phyloP scores from a whole-genome alignment of 371 early-diverging fungal genomes.

The Mucor racemosus region DNA sequence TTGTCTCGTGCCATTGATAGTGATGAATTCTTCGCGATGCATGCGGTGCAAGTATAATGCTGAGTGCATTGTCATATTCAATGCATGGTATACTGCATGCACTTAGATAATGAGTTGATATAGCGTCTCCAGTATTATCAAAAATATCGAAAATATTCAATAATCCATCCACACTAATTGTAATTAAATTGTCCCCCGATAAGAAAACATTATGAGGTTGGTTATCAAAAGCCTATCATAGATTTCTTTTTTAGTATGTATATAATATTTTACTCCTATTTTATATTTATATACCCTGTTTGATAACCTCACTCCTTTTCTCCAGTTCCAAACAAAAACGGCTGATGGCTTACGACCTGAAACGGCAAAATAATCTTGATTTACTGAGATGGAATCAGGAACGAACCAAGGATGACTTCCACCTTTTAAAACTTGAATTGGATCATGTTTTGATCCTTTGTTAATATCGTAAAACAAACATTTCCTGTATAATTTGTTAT shows the following conservation, averaged over 20 bases:
- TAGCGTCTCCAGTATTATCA: conserved; percentile 21
- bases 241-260: neutral
- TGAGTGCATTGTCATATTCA: conserved; percentile 42
- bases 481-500: conserved; percentile 29
- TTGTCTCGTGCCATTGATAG: conserved; percentile 34
- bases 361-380: conserved; percentile 49
- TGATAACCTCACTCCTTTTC: conserved; percentile 48
- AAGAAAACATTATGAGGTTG: conserved; percentile 51
- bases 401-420: conserved; percentile 50
- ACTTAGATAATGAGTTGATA: conserved; percentile 25
- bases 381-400: conserved; percentile 48
- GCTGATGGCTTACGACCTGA: conserved; percentile 52
- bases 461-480: conserved; percentile 52
- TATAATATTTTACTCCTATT: neutral
- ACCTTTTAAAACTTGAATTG: conserved; percentile 52
- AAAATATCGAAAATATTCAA: conserved; percentile 40
- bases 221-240: conserved; percentile 47
- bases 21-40: conserved; percentile 42
- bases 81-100: conserved; percentile 50
- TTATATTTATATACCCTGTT: conserved; percentile 32
- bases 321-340: conserved; percentile 58
- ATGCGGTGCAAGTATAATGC: conserved; percentile 44
- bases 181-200: conserved; percentile 41
- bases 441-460: conserved; percentile 39
- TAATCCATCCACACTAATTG: conserved; percentile 47